Percentiles rank a stretch among this genome's conserved stretches.
phyloP scores from a whole-genome alignment of 352 stramenopile genomes.

The Blastocystis sp. region DNA sequence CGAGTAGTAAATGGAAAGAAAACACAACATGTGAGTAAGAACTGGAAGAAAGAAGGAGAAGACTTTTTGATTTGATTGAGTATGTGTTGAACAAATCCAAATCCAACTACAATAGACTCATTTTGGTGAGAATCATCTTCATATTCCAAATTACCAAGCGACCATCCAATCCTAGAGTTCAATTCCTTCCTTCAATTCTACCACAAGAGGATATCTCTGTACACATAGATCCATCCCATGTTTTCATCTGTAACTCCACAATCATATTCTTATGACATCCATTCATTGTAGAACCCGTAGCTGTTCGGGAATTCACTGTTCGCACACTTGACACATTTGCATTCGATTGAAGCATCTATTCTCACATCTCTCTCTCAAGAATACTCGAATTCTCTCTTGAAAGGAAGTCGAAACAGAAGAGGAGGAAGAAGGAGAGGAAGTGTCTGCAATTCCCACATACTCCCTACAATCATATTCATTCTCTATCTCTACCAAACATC shows the following conservation, averaged over 20 bases:
- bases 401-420: not conserved
- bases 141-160: slow-evolving; percentile 48
- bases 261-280: slow-evolving; percentile 35
- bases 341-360: slow-evolving; percentile 45
- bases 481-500: not conserved
- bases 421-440: not conserved
- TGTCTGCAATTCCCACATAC: slow-evolving; percentile 7
- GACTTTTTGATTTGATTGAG: not conserved
- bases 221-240: not conserved
- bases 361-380: not conserved
- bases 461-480: not conserved
- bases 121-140: slow-evolving; percentile 36
- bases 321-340: not conserved
- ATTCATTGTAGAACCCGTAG: not conserved
- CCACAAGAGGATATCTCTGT: slow-evolving; percentile 6
- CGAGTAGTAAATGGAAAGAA: slow-evolving; percentile 37
- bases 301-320: not conserved
- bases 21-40: slow-evolving; percentile 35
- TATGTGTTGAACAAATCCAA: not conserved
- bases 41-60: slow-evolving; percentile 35
- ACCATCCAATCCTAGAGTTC: slow-evolving; percentile 9
- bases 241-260: not conserved
- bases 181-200: not conserved
- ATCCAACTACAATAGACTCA: slow-evolving; percentile 12
- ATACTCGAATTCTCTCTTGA: slow-evolving; percentile 32